A percentile compares a stretch with the other conserved stretches of the same genome.
Conservation (phyloP, 192 early-diverging fungal genomes). For the Anaeromyces robustus region DNA sequence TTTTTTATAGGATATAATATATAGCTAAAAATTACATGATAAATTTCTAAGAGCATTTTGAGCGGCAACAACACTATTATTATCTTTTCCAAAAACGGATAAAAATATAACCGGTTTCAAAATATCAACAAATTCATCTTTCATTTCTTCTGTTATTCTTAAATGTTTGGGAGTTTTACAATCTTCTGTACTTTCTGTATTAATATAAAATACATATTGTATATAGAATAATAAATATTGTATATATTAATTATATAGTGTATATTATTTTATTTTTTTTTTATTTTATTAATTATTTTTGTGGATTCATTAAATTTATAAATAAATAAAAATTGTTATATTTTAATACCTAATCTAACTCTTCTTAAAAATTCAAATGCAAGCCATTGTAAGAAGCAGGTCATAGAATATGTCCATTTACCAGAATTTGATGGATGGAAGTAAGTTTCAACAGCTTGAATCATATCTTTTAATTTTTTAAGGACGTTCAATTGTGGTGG, state of each 20-base stretch:
- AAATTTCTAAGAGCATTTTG: constrained; percentile 51
- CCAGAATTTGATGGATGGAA: constrained; percentile 90
- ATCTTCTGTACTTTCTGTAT: constrained; percentile 33
- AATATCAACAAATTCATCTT: constrained; percentile 41
- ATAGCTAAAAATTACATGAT: constrained; percentile 50
- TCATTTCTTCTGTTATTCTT: constrained; percentile 37
- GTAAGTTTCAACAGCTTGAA: constrained; percentile 75
- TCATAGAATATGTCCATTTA: constrained; percentile 58
- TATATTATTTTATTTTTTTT: constrained; percentile 15
- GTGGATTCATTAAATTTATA: too few relatives aligned
- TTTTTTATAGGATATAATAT: too few relatives aligned
- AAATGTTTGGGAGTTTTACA: constrained; percentile 42
- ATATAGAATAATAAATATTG: too few relatives aligned
- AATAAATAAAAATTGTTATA: constrained; percentile 19
- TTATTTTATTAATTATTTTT: constrained; percentile 13
- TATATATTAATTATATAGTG: constrained; percentile 20
- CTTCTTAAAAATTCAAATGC: constrained; percentile 52
- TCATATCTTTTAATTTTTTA: constrained; percentile 49
- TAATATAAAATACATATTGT: too few relatives aligned
- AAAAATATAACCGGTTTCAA: constrained; percentile 43
- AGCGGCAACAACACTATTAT: constrained; percentile 30
- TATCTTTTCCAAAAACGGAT: constrained; percentile 62
- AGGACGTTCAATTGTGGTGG: constrained; percentile 25
- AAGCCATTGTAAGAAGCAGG: constrained; percentile 52
- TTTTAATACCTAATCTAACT: constrained; percentile 10